Evolutionary conservation across 768 basidiomycete species (phyloP), one percentile per base, ranked within the genome.

Genomic region (Chalciporus pseudorubinellus): DNA sequence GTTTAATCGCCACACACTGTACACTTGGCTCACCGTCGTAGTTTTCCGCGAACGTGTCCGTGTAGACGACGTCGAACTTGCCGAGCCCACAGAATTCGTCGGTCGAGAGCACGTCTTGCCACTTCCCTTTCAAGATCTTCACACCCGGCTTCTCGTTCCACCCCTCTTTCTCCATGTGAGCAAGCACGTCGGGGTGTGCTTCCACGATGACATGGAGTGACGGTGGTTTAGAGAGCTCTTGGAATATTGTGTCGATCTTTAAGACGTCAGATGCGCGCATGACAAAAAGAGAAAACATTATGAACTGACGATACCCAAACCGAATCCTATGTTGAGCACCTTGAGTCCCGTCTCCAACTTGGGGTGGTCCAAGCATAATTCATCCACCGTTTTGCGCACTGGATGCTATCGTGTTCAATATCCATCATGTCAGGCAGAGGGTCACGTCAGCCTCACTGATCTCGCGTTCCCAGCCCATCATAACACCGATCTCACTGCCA

Each of bases 391-490:
- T 60, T 83, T 77, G 52, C 75, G 67, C 97, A 98, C 83, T 84
- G 64, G 28, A 51, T 56, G 55, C 60, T 64, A 53, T 59, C 56
- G 46, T 57, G 57, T 55, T 46, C 18, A 47, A 62, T 61, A 39
- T 26, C 39, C 33, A 46, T 22, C 9, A n/a, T n/a, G 12, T 39
- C 6, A 29, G 31, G 19, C 1, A 33, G 3, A 31, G 26, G 45
- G 1, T n/a, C n/a, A n/a, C 34, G 13, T 19, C 33, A 20, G 26
- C 70, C 74, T 66, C 59, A 85, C 83, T 98, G 61, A 98, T 91
- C 8, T 72, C 78, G 40, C 72, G 71, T 68, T 99, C 97, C 97
- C 97, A 99, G 1, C 94, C 92, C 97, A 99, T 99, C 97, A 99
- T 99, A 6, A 99, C 95, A 12, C 93, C 92, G n/a, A 95, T 81